Percentiles rank a stretch among this genome's conserved stretches.
phyloP scores from a whole-genome alignment of 129 eudicot species.

The sunflower (Helianthus annuus) region DNA sequence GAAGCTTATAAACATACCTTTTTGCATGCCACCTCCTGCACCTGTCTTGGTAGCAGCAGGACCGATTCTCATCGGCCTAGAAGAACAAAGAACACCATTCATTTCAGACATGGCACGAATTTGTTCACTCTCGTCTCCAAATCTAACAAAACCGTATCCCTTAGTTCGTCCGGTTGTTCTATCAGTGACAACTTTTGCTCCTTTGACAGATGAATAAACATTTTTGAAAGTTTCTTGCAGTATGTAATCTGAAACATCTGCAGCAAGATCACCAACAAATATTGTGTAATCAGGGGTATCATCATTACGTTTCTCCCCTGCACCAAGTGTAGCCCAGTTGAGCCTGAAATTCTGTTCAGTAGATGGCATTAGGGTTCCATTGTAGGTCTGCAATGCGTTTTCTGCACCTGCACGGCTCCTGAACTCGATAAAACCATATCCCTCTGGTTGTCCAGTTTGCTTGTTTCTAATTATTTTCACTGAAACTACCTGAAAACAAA shows the following conservation, averaged over 20 bases:
- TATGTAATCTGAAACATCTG: constrained; percentile 79
- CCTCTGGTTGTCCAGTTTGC: constrained; percentile 83
- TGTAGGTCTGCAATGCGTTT: constrained; percentile 61
- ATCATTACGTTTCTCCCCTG: constrained; percentile 82
- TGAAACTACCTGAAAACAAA: constrained; percentile 52
- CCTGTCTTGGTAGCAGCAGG: constrained; percentile 92
- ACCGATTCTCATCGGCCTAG: constrained; percentile 91
- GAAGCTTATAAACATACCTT: constrained; percentile 43
- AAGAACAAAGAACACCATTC: constrained; percentile 78
- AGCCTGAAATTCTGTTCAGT: constrained; percentile 71
- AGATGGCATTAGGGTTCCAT: constrained; percentile 78
- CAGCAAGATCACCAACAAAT: constrained; percentile 96
- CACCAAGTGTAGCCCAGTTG: constrained; percentile 92
- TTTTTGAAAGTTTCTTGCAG: constrained; percentile 77
- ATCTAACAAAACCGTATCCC: constrained; percentile 96
- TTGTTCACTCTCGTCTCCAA: constrained; percentile 93
- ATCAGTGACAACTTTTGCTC: constrained; percentile 93
- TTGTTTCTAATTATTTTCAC: constrained; percentile 84
- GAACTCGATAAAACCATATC: constrained; percentile 91
- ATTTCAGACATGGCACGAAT: constrained; percentile 96
- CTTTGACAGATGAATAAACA: constrained; percentile 72
- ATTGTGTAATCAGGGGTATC: constrained; percentile 77
- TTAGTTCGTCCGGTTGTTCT: constrained; percentile 83
- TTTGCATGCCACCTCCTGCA: constrained; percentile 56
- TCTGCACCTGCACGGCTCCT: constrained; percentile 85